These are phyloP conservation scores for Neolentinus lepideus DNA, from an alignment of 1,284 basidiomycete genomes.

Conservation along the genomic window DNA sequence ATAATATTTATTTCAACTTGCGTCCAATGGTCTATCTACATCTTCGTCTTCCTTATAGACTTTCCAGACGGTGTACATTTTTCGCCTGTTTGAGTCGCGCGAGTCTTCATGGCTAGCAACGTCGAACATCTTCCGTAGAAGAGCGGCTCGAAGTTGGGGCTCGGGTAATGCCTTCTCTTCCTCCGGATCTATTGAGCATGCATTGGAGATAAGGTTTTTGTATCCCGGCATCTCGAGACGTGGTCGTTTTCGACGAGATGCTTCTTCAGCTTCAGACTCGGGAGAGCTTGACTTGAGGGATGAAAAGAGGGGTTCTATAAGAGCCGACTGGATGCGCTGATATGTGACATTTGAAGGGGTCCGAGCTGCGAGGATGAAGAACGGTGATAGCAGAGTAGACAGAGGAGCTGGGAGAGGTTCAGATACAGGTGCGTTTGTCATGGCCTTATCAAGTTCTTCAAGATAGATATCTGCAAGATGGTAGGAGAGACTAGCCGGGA, in stretches of 20 bases:
- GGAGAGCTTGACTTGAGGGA: conserved; percentile 29
- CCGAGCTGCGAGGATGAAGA: conserved; percentile 61
- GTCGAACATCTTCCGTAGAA: conserved; percentile 68
- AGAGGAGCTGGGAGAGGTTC: conserved; percentile 46
- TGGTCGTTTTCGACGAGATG: conserved; percentile 27
- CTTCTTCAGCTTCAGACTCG: conserved; percentile 24
- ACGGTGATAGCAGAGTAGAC: conserved; percentile 53
- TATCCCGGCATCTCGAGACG: conserved; percentile 30
- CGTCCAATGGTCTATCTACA: conserved; percentile 15
- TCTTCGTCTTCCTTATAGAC: conserved; percentile 42
- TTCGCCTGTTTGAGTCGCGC: conserved; percentile 72
- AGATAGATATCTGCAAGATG: conserved; percentile 90
- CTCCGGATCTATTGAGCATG: conserved; percentile 35
- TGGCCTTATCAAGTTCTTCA: conserved; percentile 81
- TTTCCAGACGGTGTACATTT: conserved; percentile 80
- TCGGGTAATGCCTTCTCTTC: conserved; percentile 29
- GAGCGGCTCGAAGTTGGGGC: conserved; percentile 40
- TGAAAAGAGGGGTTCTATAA: conserved; percentile 60
- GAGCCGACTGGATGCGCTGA: conserved; percentile 56
- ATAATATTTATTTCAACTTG: not conserved
- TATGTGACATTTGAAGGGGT: conserved; percentile 58
- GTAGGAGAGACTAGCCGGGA: conserved; percentile 76
- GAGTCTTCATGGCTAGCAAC: conserved; percentile 70
- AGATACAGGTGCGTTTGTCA: conserved; percentile 20
- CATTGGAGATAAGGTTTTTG: conserved; percentile 37